phyloP scores from a whole-genome alignment of 305 asterid genomes.

The Petunia hybrid region DNA sequence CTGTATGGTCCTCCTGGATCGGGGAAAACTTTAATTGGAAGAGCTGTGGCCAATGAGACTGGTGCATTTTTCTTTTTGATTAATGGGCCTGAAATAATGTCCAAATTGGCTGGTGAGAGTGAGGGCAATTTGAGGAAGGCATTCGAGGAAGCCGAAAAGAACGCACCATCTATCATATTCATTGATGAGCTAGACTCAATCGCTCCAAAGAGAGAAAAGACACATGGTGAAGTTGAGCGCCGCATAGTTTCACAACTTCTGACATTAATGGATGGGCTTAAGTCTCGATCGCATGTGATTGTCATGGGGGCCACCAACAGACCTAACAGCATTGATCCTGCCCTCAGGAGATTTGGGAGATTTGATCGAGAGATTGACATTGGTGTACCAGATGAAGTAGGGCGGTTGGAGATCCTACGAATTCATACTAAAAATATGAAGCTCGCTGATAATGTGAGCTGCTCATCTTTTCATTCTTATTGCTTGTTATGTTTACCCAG shows the following conservation, averaged over 20 bases:
- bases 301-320: constrained; percentile 31
- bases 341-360: constrained; percentile 31
- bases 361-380: constrained; percentile 33
- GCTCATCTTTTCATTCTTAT: neutral
- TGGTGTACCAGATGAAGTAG: constrained; percentile 29
- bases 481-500: neutral
- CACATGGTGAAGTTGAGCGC: constrained; percentile 28
- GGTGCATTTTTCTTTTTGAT: constrained; percentile 31
- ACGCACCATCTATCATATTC: constrained; percentile 16
- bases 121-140: constrained; percentile 31
- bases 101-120: constrained; percentile 31
- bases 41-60: constrained; percentile 26
- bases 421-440: constrained; percentile 28
- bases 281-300: constrained; percentile 29
- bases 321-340: constrained; percentile 30
- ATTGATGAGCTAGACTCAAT: constrained; percentile 29
- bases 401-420: constrained; percentile 27
- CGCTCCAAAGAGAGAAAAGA: constrained; percentile 31
- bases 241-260: constrained; percentile 31
- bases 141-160: constrained; percentile 31
- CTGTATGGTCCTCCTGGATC: constrained; percentile 25
- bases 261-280: constrained; percentile 32
- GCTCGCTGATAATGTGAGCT: constrained; percentile 32
- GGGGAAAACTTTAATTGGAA: constrained; percentile 14
- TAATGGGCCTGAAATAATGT: constrained; percentile 30